A percentile compares a stretch with the other conserved stretches of the same genome.
phyloP scores from a whole-genome alignment of 2,329 filamentous ascomycete species.

The Zymoseptoria tritici region DNA sequence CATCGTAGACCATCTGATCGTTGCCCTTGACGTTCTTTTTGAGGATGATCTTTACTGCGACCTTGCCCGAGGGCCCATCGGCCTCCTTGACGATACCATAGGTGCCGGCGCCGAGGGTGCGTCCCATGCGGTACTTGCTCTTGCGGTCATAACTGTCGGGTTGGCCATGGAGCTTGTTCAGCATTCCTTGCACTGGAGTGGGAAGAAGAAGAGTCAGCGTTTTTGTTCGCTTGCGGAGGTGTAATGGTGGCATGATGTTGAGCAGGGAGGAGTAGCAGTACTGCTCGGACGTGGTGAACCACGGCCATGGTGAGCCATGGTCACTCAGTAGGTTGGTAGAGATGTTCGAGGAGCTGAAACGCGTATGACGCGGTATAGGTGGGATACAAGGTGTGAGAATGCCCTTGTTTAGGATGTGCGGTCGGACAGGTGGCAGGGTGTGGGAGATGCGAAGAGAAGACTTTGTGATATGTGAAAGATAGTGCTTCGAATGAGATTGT shows the following conservation, averaged over 20 bases:
- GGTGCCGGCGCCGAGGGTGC: conserved; percentile 89
- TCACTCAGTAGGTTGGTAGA: not conserved
- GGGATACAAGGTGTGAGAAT: conserved; percentile 1
- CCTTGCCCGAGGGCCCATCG: conserved; percentile 74
- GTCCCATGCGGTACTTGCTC: conserved; percentile 85
- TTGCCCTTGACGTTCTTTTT: conserved; percentile 99
- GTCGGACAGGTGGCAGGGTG: not conserved
- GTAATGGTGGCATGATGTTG: conserved; percentile 9
- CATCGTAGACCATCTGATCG: conserved; percentile 97
- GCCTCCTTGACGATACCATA: conserved; percentile 98
- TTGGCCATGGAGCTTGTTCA: conserved; percentile 93
- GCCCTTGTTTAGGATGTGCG: not conserved
- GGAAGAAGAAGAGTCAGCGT: conserved; percentile 13
- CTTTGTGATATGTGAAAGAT: not conserved
- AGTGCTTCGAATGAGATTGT: not conserved
- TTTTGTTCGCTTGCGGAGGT: conserved; percentile 5
- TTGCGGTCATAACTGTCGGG: conserved; percentile 99
- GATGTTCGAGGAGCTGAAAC: not conserved
- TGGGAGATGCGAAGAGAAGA: not conserved
- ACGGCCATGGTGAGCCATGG: not conserved
- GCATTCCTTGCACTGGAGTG: conserved; percentile 48
- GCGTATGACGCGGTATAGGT: conserved; percentile 2
- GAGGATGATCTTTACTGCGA: conserved; percentile 96
- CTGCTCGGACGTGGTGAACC: conserved; percentile 4
- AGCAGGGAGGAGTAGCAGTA: conserved; percentile 1